Conservation (phyloP, 2,329 filamentous ascomycete genomes). For the Ramularia endophylla region DNA sequence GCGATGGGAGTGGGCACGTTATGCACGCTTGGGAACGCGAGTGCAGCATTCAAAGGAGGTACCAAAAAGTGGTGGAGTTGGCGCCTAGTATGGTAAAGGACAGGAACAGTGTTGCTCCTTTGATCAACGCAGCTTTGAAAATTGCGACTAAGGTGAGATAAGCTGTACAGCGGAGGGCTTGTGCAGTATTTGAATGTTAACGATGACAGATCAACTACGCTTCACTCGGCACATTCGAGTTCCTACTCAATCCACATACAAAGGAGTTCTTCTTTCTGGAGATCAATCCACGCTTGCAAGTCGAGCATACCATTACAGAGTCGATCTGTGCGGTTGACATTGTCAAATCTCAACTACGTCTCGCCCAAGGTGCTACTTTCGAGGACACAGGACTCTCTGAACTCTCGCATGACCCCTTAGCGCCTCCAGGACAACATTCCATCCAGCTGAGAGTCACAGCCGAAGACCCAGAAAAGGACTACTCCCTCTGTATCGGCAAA, state of each 20-base stretch:
- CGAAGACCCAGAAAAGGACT: conserved; percentile 49
- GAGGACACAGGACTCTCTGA: conserved; percentile 22
- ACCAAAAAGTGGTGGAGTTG: conserved; percentile 57
- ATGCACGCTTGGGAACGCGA: conserved; percentile 56
- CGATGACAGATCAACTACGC: conserved; percentile 45
- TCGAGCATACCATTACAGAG: conserved; percentile 59
- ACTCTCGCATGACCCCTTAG: conserved; percentile 28
- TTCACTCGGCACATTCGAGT: conserved; percentile 60
- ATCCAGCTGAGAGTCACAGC: conserved; percentile 55
- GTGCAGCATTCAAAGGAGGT: conserved; percentile 55
- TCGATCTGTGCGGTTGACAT: conserved; percentile 50
- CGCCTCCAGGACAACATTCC: conserved; percentile 39
- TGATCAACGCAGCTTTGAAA: conserved; percentile 50
- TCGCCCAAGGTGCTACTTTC: conserved; percentile 47
- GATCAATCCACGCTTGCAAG: conserved; percentile 55
- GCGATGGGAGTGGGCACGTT: conserved; percentile 48
- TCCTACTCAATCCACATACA: conserved; percentile 48
- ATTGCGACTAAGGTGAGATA: conserved; percentile 44
- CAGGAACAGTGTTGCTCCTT: conserved; percentile 40
- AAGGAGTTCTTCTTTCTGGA: conserved; percentile 54
- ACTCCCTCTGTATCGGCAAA: conserved; percentile 56
- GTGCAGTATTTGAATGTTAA: not conserved
- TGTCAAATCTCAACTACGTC: conserved; percentile 49
- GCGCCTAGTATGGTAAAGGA: conserved; percentile 49
- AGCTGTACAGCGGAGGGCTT: not conserved